phyloP scores from a whole-genome alignment of 305 asterid genomes.

The Lippia alba region DNA sequence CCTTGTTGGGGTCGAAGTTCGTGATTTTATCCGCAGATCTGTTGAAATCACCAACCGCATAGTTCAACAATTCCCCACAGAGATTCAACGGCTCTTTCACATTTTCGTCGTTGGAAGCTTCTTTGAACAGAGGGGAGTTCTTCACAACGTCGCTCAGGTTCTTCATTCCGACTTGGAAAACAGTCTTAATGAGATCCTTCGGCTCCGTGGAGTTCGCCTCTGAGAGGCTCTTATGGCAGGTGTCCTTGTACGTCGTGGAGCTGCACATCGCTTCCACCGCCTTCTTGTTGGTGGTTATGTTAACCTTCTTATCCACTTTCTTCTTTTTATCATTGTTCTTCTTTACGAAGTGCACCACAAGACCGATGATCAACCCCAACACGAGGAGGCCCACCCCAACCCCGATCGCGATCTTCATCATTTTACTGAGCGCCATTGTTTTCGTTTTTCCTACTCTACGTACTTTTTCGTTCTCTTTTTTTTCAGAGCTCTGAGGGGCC shows the following conservation, averaged over 20 bases:
- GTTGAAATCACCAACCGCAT: conserved; percentile 44
- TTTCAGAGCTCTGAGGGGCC: conserved; percentile 28
- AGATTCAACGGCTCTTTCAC: conserved; percentile 37
- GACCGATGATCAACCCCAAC: background rate
- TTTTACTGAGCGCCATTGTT: background rate
- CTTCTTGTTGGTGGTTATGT: background rate
- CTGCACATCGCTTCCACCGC: background rate
- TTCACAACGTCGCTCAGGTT: no score
- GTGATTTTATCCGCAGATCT: conserved; percentile 29
- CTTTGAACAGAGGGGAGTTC: background rate
- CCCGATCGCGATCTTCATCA: background rate
- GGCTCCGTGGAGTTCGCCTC: background rate
- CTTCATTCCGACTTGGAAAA: no score
- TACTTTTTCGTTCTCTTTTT: background rate
- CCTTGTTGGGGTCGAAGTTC: conserved; percentile 35
- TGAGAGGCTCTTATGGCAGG: background rate
- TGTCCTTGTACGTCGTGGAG: background rate
- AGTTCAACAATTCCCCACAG: conserved; percentile 41
- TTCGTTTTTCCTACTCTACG: background rate
- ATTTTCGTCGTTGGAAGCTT: conserved; percentile 41
- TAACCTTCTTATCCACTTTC: background rate
- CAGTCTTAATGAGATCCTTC: no score
- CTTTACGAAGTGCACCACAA: background rate
- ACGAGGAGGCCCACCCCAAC: background rate
- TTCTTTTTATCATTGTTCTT: no score